These are phyloP conservation scores for Coemansia sp. DNA, from an alignment of 192 early-diverging fungal species.

Conservation along the genomic window DNA sequence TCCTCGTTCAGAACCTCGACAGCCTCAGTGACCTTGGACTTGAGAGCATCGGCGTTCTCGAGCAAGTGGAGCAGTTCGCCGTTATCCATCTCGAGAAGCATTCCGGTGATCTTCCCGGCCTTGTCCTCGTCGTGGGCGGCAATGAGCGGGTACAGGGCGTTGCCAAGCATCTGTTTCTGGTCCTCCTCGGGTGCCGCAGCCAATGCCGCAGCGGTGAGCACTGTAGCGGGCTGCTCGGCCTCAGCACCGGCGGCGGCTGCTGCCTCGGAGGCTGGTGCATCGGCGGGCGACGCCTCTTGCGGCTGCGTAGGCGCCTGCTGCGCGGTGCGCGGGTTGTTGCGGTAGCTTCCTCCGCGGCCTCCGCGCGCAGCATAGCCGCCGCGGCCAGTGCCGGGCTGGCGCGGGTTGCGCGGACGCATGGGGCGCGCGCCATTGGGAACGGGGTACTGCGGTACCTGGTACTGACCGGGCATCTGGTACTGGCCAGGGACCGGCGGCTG, in stretches of 20 bases:
- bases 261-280: slow-evolving; percentile 15
- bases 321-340: slow-evolving; percentile 41
- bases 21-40: slow-evolving; percentile 83
- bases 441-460: slow-evolving; percentile 53
- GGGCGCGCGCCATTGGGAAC: slow-evolving; percentile 41
- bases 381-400: slow-evolving; percentile 38
- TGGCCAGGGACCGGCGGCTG: slow-evolving; percentile 50
- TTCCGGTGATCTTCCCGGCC: slow-evolving; percentile 98
- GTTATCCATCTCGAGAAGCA: slow-evolving; percentile 99
- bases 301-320: slow-evolving; percentile 43
- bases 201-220: slow-evolving; percentile 73
- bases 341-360: slow-evolving; percentile 41
- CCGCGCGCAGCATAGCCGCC: slow-evolving; percentile 55
- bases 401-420: slow-evolving; percentile 54
- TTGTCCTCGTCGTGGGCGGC: slow-evolving; percentile 61
- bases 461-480: slow-evolving; percentile 52
- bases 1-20: slow-evolving; percentile 70
- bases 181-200: slow-evolving; percentile 77
- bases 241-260: slow-evolving; percentile 6
- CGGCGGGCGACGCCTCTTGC: slow-evolving; percentile 37
- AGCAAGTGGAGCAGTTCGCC: slow-evolving; percentile 86
- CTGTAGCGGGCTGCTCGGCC: slow-evolving; percentile 36
- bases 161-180: slow-evolving; percentile 97
- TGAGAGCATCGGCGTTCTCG: slow-evolving; percentile 77
- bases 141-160: slow-evolving; percentile 91